Percentiles rank a stretch among this genome's conserved stretches.
Evolutionary conservation across 257 asterid genomes (phyloP).

Genomic region (Plantago elongata): DNA sequence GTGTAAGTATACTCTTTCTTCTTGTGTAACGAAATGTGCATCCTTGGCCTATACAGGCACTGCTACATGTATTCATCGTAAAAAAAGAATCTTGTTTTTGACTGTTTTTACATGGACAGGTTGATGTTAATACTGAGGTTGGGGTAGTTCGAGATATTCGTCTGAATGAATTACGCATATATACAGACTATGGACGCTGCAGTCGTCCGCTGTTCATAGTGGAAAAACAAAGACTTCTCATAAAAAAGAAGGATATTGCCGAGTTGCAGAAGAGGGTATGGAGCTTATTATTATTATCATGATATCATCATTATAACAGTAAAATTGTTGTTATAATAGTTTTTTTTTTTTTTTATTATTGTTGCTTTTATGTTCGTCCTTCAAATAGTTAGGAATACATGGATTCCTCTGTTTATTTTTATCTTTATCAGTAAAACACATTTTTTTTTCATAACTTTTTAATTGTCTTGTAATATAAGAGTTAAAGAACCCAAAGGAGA

Average conservation of each 20-base stretch:
- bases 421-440: neutral
- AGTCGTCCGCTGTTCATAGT: slow-evolving; percentile 97
- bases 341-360: no score
- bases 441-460: neutral
- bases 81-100: slow-evolving; percentile 8
- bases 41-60: neutral
- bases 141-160: slow-evolving; percentile 96
- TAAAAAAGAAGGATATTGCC: slow-evolving; percentile 74
- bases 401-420: neutral
- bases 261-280: slow-evolving; percentile 88
- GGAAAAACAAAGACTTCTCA: slow-evolving; percentile 86
- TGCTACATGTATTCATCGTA: neutral
- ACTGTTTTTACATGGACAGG: slow-evolving; percentile 42
- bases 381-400: no score
- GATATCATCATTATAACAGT: no score
- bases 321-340: no score
- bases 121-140: slow-evolving; percentile 97
- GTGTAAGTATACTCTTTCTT: slow-evolving; percentile 47
- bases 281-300: neutral
- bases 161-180: slow-evolving; percentile 83
- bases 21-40: slow-evolving; percentile 3
- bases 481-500: neutral
- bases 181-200: slow-evolving; percentile 99
- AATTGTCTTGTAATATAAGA: neutral
- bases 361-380: no score